These are phyloP conservation scores for Venturia asperata DNA, from an alignment of 2,329 filamentous ascomycete species.

Conservation along the genomic window DNA sequence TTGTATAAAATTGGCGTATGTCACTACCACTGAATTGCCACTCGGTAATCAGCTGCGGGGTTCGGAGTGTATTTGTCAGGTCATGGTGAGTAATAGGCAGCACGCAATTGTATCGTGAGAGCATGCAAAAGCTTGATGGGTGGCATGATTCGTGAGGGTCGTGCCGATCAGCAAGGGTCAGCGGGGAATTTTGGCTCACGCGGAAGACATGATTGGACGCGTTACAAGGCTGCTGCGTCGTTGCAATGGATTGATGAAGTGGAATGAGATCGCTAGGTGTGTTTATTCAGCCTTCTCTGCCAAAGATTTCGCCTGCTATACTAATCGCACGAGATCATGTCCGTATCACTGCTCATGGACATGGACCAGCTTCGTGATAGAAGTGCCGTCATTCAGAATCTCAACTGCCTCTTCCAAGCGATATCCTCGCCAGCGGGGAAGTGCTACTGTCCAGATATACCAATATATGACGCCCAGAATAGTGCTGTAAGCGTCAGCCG, in stretches of 20 bases:
- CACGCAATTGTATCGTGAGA: constrained; percentile 11
- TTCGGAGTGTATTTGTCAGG: constrained; percentile 9
- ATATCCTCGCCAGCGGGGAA: constrained; percentile 56
- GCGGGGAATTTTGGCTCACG: too few species aligned
- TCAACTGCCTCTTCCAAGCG: constrained; percentile 54
- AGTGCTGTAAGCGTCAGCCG: constrained; percentile 38
- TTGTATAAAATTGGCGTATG: too few species aligned
- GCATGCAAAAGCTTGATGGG: background rate
- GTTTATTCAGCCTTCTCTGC: background rate
- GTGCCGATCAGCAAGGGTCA: background rate
- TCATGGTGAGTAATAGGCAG: background rate
- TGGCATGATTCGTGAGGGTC: background rate
- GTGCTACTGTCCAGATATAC: constrained; percentile 56
- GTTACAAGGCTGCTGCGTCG: background rate
- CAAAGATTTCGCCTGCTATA: background rate
- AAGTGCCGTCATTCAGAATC: constrained; percentile 59
- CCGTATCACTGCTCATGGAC: background rate
- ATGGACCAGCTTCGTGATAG: constrained; percentile 51
- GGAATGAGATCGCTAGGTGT: background rate
- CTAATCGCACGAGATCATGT: background rate
- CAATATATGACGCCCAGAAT: constrained; percentile 57
- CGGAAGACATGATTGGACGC: background rate
- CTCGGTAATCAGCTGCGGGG: background rate
- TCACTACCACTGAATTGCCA: too few species aligned
- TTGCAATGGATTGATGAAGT: background rate